A percentile compares a stretch with the other conserved stretches of the same genome.
Evolutionary conservation across 176 grass and related monocot genomes (phyloP).

Genomic region (Ensete ventricosum): DNA sequence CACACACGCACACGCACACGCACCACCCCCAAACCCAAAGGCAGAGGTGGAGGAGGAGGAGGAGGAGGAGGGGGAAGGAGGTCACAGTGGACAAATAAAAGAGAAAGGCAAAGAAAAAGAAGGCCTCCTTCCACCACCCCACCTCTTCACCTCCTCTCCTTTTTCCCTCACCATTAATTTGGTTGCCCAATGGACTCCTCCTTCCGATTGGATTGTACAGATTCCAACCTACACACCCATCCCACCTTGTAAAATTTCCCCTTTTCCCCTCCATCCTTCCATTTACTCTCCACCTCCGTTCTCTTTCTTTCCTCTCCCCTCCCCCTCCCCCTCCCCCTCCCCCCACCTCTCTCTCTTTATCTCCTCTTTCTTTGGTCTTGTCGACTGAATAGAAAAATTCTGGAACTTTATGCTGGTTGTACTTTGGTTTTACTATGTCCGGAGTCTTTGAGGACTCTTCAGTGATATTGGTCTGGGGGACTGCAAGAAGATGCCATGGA

Average conservation of each 20-base stretch:
- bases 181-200: conserved; percentile 16
- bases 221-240: conserved; percentile 9
- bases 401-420: background rate
- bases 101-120: background rate
- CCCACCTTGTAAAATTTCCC: background rate
- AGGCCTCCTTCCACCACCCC: background rate
- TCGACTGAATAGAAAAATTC: background rate
- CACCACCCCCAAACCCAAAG: background rate
- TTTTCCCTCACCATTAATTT: conserved; percentile 25
- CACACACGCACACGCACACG: background rate
- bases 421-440: background rate
- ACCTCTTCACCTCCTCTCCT: conserved; percentile 15
- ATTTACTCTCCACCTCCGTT: background rate
- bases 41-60: background rate
- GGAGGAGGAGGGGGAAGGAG: background rate
- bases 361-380: background rate
- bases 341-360: background rate
- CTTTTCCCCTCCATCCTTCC: background rate
- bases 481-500: background rate
- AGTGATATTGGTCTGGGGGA: background rate
- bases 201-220: conserved; percentile 23
- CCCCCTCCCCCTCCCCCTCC: background rate
- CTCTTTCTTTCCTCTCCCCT: background rate
- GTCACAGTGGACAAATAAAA: background rate
- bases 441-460: background rate